Evolutionary conservation across 257 asterid species (phyloP).

Genomic region (Nicotiana tabacum): DNA sequence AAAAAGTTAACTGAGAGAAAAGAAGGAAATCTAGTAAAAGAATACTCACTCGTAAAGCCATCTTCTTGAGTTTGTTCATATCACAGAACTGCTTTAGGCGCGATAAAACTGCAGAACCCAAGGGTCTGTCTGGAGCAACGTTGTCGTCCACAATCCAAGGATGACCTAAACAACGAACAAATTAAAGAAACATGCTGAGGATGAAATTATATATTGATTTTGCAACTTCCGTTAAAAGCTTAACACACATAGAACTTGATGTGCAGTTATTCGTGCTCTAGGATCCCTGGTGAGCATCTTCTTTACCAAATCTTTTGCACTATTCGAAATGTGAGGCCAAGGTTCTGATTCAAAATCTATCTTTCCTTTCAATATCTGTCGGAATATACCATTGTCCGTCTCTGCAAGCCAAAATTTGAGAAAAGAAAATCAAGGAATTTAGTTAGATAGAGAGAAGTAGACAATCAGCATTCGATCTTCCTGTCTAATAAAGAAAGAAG

Average conservation of each 20-base stretch:
- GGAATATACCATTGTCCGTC: constrained; percentile 85
- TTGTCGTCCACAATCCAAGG: constrained; percentile 96
- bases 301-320: constrained; percentile 82
- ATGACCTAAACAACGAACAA: constrained; percentile 49
- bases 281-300: constrained; percentile 87
- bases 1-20: neutral
- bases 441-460: neutral
- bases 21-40: neutral
- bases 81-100: constrained; percentile 87
- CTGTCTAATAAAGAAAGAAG: neutral
- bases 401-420: constrained; percentile 40
- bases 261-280: constrained; percentile 64
- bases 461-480: neutral
- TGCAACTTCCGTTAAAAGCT: neutral
- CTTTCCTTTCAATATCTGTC: constrained; percentile 79
- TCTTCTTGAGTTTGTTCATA: constrained; percentile 96
- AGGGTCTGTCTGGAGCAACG: constrained; percentile 87
- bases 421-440: neutral
- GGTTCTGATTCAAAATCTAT: constrained; percentile 86
- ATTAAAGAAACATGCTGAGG: neutral
- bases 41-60: constrained; percentile 77
- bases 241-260: constrained; percentile 73
- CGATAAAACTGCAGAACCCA: constrained; percentile 84
- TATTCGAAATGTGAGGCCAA: constrained; percentile 88
- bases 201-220: neutral